Evolutionary conservation across 345 rosid species (phyloP).

Genomic region (Citropsis articulata): DNA sequence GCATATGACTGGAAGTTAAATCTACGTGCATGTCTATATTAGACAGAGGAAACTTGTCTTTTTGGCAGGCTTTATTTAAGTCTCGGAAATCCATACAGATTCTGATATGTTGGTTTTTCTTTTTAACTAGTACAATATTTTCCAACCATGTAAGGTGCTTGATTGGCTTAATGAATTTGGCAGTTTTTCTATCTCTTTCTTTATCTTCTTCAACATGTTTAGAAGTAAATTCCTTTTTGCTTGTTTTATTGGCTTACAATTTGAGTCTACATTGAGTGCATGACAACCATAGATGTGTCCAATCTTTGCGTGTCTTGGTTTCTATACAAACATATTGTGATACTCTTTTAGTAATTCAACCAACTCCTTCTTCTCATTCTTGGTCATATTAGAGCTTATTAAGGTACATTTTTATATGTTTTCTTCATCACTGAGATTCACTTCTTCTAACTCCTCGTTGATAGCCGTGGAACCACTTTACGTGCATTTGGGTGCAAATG

Average conservation of each 20-base stretch:
- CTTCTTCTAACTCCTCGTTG: too few relatives aligned
- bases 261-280: background rate
- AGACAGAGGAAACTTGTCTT: background rate
- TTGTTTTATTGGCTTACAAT: too few relatives aligned
- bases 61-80: background rate
- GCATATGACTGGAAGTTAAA: background rate
- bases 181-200: background rate
- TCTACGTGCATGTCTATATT: background rate
- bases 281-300: background rate
- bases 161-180: background rate
- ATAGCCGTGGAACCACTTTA: too few relatives aligned
- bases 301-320: background rate
- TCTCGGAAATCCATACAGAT: background rate
- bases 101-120: background rate
- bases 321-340: too few relatives aligned
- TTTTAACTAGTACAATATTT: background rate
- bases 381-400: too few relatives aligned
- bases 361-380: too few relatives aligned
- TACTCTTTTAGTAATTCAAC: too few relatives aligned
- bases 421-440: too few relatives aligned
- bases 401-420: too few relatives aligned
- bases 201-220: background rate
- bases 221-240: background rate
- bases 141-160: background rate
- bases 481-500: too few relatives aligned